phyloP scores from a whole-genome alignment of 257 asterid genomes.

The Plectranthus barbatus region DNA sequence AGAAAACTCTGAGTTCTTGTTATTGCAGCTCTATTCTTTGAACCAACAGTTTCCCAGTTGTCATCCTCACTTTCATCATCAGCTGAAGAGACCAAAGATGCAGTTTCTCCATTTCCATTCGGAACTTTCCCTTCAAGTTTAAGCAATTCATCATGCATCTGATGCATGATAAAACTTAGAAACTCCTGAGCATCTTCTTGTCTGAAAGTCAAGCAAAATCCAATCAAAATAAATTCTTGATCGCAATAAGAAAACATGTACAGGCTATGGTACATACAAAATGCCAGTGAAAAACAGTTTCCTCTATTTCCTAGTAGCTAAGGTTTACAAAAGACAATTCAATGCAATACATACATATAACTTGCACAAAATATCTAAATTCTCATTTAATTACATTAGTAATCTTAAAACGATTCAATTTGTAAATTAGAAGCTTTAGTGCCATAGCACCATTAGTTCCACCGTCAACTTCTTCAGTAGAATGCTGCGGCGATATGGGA shows the following conservation, averaged over 20 bases:
- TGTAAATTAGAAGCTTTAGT: not conserved
- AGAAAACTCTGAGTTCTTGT: conserved; percentile 74
- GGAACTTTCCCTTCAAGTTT: conserved; percentile 55
- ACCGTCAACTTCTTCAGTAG: not conserved
- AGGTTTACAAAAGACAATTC: not conserved
- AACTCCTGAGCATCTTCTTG: conserved; percentile 95
- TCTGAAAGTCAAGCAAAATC: conserved; percentile 36
- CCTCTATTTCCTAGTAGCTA: not conserved
- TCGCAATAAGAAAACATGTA: not conserved
- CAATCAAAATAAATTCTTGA: conserved; percentile 2
- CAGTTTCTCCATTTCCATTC: conserved; percentile 38
- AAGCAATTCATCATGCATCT: conserved; percentile 88
- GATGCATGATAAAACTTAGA: conserved; percentile 80
- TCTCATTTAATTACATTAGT: not conserved
- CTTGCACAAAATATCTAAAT: not conserved
- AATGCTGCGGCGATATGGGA: not conserved
- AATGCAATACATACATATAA: not conserved
- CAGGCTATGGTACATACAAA: not conserved
- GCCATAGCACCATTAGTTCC: not conserved
- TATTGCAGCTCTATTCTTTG: conserved; percentile 56
- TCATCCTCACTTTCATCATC: conserved; percentile 54
- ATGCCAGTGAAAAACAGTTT: conserved; percentile 2
- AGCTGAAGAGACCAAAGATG: conserved; percentile 55
- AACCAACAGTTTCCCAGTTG: conserved; percentile 71
- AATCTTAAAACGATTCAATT: not conserved